Conservation (phyloP, 768 basidiomycete genomes). For the Pleurotus platypus region DNA sequence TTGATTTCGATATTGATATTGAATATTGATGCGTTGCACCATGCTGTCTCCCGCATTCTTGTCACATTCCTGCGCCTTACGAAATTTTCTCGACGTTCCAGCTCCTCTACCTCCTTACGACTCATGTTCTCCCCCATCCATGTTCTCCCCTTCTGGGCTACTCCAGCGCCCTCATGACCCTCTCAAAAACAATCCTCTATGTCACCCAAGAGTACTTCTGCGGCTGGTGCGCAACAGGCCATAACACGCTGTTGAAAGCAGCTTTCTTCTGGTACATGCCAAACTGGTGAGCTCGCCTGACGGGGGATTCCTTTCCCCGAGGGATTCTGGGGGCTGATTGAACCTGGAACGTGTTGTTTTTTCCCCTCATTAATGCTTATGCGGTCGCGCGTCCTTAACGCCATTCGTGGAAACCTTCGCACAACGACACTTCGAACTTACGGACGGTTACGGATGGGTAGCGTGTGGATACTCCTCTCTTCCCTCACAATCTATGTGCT, state of each 20-base stretch:
- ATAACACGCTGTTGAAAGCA: conserved; percentile 48
- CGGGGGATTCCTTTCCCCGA: too few species aligned
- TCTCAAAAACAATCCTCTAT: conserved; percentile 77
- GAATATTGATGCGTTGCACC: too few species aligned
- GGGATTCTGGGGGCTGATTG: too few species aligned
- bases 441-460: not conserved
- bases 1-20: too few species aligned
- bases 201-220: conserved; percentile 70
- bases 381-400: too few species aligned
- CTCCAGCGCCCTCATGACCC: conserved; percentile 63
- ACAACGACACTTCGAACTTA: too few species aligned
- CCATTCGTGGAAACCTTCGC: too few species aligned
- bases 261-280: conserved; percentile 65
- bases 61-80: not conserved
- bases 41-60: too few species aligned
- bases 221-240: conserved; percentile 58
- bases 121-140: conserved; percentile 43
- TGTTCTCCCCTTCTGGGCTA: conserved; percentile 73
- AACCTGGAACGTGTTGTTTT: not conserved
- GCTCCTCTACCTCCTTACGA: conserved; percentile 60
- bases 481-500: conserved; percentile 3
- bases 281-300: conserved; percentile 49
- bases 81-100: conserved; percentile 13
- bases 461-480: conserved; percentile 19
- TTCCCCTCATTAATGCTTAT: not conserved